Conservation (phyloP, 2,329 filamentous ascomycete species). For the Dothistroma pini region DNA sequence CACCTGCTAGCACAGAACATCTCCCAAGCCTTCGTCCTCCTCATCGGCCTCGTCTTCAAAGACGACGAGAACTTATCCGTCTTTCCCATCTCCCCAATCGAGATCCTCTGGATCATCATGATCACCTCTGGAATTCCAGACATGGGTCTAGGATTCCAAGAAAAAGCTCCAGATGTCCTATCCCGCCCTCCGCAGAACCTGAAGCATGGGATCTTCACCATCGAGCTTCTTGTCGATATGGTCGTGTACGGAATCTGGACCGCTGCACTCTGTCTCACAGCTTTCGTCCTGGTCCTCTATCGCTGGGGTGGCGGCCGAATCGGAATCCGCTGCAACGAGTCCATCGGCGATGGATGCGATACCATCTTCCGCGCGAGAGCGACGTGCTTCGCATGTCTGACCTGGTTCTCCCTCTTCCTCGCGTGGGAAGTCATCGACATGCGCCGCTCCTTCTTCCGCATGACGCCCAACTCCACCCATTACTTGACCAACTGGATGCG, state of each 20-base stretch:
- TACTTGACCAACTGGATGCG: slow-evolving; percentile 64
- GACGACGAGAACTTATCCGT: slow-evolving; percentile 69
- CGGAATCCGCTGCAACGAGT: slow-evolving; percentile 58
- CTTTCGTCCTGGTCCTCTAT: slow-evolving; percentile 64
- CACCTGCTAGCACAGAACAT: slow-evolving; percentile 95
- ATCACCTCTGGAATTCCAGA: slow-evolving; percentile 83
- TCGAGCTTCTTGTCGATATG: slow-evolving; percentile 75
- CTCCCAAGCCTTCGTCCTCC: slow-evolving; percentile 77
- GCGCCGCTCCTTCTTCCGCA: slow-evolving; percentile 70
- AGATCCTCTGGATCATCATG: slow-evolving; percentile 93
- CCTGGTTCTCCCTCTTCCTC: slow-evolving; percentile 72
- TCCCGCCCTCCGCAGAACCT: slow-evolving; percentile 71
- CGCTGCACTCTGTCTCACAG: slow-evolving; percentile 59
- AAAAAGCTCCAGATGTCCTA: slow-evolving; percentile 73
- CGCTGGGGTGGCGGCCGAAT: slow-evolving; percentile 52
- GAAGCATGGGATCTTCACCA: slow-evolving; percentile 67
- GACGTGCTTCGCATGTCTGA: slow-evolving; percentile 69
- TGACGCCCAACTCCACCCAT: slow-evolving; percentile 60
- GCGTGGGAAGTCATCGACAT: slow-evolving; percentile 76
- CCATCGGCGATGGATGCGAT: slow-evolving; percentile 54
- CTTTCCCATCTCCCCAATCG: slow-evolving; percentile 78
- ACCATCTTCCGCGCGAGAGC: slow-evolving; percentile 68
- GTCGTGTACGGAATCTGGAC: slow-evolving; percentile 75
- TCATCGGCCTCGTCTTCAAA: slow-evolving; percentile 78
- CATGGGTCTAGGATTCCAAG: slow-evolving; percentile 80